Evolutionary conservation across 345 rosid genomes (phyloP).

Genomic region (Erodium maritimum): DNA sequence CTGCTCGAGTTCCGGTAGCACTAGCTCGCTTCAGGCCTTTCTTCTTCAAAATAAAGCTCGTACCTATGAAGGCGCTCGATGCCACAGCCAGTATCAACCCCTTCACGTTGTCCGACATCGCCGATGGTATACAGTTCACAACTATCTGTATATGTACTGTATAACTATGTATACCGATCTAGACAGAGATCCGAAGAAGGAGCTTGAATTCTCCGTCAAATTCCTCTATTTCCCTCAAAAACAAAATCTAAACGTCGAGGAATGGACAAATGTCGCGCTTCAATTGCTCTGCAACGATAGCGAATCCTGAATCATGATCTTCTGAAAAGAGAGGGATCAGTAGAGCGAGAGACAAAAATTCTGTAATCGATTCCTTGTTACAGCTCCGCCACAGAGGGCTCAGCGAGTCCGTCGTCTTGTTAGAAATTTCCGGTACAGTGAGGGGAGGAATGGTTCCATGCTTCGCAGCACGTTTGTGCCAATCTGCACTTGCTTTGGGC

Average conservation of each 20-base stretch:
- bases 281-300: no score
- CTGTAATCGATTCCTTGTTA: no score
- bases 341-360: no score
- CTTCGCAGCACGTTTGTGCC: no score
- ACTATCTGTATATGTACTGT: neutral
- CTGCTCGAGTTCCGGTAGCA: conserved; percentile 70
- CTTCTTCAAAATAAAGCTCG: conserved; percentile 94
- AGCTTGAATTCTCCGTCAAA: neutral
- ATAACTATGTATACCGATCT: neutral
- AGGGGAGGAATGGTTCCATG: no score
- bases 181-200: neutral
- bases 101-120: conserved; percentile 52
- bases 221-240: neutral
- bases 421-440: no score
- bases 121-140: conserved; percentile 13
- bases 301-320: no score
- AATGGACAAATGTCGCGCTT: no score
- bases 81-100: conserved; percentile 66
- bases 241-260: neutral
- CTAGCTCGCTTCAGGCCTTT: conserved; percentile 88
- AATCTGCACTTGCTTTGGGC: no score
- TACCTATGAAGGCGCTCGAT: conserved; percentile 69
- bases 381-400: no score
- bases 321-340: no score
- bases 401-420: no score